Conservation (phyloP, 2,329 filamentous ascomycete species). For the Penicillium capsulatum region DNA sequence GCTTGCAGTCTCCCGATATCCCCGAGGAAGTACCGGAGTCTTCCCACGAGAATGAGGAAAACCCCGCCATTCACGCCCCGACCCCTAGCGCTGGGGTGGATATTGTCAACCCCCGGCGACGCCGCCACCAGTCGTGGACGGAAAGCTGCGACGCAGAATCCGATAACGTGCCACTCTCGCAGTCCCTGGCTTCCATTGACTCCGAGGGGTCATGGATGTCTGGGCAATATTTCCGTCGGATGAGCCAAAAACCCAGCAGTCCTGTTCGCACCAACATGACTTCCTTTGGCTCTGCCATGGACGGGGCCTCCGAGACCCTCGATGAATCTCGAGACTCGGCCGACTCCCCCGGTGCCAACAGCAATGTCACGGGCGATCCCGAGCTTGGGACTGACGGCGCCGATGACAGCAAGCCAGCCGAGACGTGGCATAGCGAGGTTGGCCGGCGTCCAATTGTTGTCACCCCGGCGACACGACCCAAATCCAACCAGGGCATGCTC, state of each 20-base stretch:
- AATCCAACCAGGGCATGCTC: conserved; percentile 59
- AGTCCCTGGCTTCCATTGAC: conserved; percentile 89
- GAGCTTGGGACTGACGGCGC: conserved; percentile 37
- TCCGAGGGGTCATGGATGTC: conserved; percentile 96
- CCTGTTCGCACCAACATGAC: conserved; percentile 41
- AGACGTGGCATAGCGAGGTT: conserved; percentile 50
- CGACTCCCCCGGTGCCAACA: conserved; percentile 33
- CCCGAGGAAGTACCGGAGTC: conserved; percentile 33
- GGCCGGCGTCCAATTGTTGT: conserved; percentile 62
- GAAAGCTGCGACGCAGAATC: conserved; percentile 49
- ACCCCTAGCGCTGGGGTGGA: conserved; percentile 27
- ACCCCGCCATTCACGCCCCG: conserved; percentile 22
- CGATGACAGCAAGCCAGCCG: conserved; percentile 29
- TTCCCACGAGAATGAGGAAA: conserved; percentile 18
- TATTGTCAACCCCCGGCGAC: conserved; percentile 27
- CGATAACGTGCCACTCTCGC: conserved; percentile 56
- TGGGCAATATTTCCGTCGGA: conserved; percentile 58
- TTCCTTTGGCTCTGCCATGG: conserved; percentile 42
- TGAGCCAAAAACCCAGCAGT: conserved; percentile 40
- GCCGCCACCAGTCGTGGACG: conserved; percentile 35
- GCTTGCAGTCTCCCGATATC: conserved; percentile 71
- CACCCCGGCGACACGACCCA: conserved; percentile 54
- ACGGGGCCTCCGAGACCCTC: conserved; percentile 37
- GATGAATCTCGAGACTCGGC: conserved; percentile 41
- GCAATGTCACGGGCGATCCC: conserved; percentile 54